Percentiles rank a stretch among this genome's conserved stretches.
Evolutionary conservation across 164 flowering plant genomes (phyloP).

Genomic region (Chloranthus sessilifolius): DNA sequence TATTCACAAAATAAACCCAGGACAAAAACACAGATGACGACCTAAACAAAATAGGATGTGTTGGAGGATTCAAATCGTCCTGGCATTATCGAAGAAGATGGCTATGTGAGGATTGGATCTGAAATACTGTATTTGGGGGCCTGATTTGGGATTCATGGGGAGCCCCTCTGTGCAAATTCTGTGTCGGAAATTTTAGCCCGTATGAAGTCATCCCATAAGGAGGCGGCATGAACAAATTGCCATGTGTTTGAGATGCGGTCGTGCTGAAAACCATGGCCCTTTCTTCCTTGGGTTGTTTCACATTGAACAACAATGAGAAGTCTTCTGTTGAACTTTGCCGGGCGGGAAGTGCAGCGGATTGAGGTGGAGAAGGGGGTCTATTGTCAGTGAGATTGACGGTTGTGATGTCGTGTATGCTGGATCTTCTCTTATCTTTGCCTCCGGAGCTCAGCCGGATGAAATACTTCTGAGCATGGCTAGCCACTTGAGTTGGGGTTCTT

Average conservation of each 20-base stretch:
- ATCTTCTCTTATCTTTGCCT: conserved; percentile 69
- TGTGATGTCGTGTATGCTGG: conserved; percentile 83
- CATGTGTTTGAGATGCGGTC: conserved; percentile 16
- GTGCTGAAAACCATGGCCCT: conserved; percentile 39
- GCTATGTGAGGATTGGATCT: conserved; percentile 32
- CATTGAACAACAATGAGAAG: conserved; percentile 27
- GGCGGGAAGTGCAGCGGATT: conserved; percentile 23
- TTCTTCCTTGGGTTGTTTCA: conserved; percentile 36
- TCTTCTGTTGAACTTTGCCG: conserved; percentile 21
- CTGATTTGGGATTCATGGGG: conserved; percentile 29
- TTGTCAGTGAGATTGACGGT: conserved; percentile 46
- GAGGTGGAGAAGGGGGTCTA: conserved; percentile 32
- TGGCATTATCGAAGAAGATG: conserved; percentile 30
- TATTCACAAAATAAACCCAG: conserved; percentile 32
- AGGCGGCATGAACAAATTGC: conserved; percentile 29
- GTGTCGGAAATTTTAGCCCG: conserved; percentile 39
- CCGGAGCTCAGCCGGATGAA: conserved; percentile 60
- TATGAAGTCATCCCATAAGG: conserved; percentile 37
- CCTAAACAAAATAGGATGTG: conserved; percentile 7
- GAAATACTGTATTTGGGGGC: conserved; percentile 31
- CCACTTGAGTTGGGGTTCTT: conserved; percentile 78
- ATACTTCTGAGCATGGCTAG: conserved; percentile 85
- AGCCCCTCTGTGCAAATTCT: conserved; percentile 33
- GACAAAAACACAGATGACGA: conserved; percentile 16
- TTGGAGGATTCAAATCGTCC: not conserved